Evolutionary conservation across 2,329 filamentous ascomycete species (phyloP).

Genomic region (Aspergillus viridinutans): DNA sequence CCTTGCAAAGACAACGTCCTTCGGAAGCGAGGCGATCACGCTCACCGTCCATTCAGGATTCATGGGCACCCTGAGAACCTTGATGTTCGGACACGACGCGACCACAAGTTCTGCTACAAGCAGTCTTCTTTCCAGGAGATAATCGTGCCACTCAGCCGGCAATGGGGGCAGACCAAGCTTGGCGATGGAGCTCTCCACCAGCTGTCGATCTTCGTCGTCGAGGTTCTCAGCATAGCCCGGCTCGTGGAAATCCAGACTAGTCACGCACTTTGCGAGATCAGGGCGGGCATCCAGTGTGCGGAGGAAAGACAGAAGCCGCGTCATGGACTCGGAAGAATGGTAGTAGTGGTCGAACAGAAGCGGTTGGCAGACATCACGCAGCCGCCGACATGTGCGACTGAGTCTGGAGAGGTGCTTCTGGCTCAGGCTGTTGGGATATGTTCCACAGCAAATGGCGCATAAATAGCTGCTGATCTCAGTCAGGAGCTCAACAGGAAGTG

Average conservation of each 20-base stretch:
- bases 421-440: background rate
- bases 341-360: background rate
- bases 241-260: background rate
- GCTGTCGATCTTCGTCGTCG: background rate
- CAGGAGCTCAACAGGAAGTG: background rate
- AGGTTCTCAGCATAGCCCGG: background rate
- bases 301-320: background rate
- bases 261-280: conserved; percentile 1
- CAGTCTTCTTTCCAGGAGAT: background rate
- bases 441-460: background rate
- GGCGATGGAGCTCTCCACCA: conserved; percentile 1
- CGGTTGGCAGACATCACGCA: background rate
- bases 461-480: background rate
- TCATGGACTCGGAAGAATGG: background rate
- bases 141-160: background rate
- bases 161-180: background rate
- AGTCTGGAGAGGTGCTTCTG: background rate
- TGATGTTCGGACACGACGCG: background rate
- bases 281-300: background rate
- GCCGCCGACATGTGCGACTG: conserved; percentile 1
- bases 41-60: background rate
- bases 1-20: background rate
- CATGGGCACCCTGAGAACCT: background rate
- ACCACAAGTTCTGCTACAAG: background rate
- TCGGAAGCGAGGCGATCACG: background rate